Evolutionary conservation across 2,329 filamentous ascomycete genomes (phyloP).

Genomic region (Fusarium circinatum): DNA sequence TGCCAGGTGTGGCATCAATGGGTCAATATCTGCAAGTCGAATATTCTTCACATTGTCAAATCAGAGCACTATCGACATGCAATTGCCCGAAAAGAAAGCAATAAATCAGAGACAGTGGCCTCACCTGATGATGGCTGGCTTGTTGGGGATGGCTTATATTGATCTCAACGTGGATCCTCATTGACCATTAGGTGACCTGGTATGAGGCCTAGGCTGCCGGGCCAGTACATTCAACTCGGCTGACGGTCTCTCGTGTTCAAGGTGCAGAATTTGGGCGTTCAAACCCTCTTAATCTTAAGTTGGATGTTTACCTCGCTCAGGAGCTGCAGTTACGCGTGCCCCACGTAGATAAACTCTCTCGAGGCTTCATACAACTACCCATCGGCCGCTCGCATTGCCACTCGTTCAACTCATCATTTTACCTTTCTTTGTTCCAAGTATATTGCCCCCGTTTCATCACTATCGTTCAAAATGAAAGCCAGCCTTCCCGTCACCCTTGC

Average conservation of each 20-base stretch:
- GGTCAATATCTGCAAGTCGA: background rate
- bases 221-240: slow-evolving; percentile 14
- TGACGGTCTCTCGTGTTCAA: slow-evolving; percentile 38
- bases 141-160: slow-evolving; percentile 11
- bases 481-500: slow-evolving; percentile 18
- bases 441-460: background rate
- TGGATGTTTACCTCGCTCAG: slow-evolving; percentile 1
- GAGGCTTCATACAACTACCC: background rate
- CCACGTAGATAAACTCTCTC: slow-evolving; percentile 40
- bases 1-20: background rate
- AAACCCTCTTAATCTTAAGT: slow-evolving; percentile 2
- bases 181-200: background rate
- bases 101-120: slow-evolving; percentile 22
- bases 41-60: background rate
- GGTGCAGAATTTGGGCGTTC: slow-evolving; percentile 15
- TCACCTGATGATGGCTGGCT: slow-evolving; percentile 9
- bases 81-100: background rate
- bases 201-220: slow-evolving; percentile 10
- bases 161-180: slow-evolving; percentile 2
- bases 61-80: background rate
- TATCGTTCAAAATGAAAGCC: slow-evolving; percentile 31
- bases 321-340: slow-evolving; percentile 22
- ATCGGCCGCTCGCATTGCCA: slow-evolving; percentile 18
- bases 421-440: background rate
- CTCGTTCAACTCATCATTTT: slow-evolving; percentile 12